phyloP scores from a whole-genome alignment of 1,139 yeast species.

The Debaryomyces sp. region DNA sequence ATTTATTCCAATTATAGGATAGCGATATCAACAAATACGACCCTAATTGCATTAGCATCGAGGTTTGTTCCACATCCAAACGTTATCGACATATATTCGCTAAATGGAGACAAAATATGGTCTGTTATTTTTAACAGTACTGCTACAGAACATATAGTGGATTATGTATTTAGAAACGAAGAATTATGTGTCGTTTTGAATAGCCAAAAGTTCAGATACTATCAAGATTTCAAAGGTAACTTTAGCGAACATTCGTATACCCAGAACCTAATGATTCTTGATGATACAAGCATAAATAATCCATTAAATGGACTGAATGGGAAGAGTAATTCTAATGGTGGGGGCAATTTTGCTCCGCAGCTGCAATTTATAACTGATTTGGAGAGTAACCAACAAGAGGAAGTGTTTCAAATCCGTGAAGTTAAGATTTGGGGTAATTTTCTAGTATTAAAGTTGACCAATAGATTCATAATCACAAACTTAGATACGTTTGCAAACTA shows the following conservation, averaged over 20 bases:
- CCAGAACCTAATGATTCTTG: slow-evolving; percentile 37
- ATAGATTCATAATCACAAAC: slow-evolving; percentile 31
- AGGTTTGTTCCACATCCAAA: slow-evolving; percentile 35
- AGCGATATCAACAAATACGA: slow-evolving; percentile 31
- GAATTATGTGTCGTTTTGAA: slow-evolving; percentile 63
- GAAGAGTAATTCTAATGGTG: background rate
- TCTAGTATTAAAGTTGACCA: slow-evolving; percentile 35
- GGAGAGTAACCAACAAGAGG: slow-evolving; percentile 36
- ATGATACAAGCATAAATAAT: slow-evolving; percentile 34
- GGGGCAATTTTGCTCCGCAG: background rate
- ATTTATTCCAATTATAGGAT: slow-evolving; percentile 31
- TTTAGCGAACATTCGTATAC: slow-evolving; percentile 52
- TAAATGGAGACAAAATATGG: slow-evolving; percentile 54
- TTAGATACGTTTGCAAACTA: slow-evolving; percentile 27
- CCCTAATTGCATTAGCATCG: slow-evolving; percentile 42
- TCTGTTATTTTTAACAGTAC: slow-evolving; percentile 54
- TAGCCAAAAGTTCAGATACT: slow-evolving; percentile 60
- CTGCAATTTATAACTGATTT: slow-evolving; percentile 30
- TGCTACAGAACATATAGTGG: slow-evolving; percentile 56
- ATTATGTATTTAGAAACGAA: slow-evolving; percentile 61
- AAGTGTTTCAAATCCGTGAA: slow-evolving; percentile 28
- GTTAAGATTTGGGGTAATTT: slow-evolving; percentile 27
- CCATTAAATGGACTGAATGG: slow-evolving; percentile 6
- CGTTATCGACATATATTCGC: slow-evolving; percentile 52
- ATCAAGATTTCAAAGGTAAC: slow-evolving; percentile 69